phyloP scores from a whole-genome alignment of 2,329 filamentous ascomycete genomes.

The Calonectria hawksworthii region DNA sequence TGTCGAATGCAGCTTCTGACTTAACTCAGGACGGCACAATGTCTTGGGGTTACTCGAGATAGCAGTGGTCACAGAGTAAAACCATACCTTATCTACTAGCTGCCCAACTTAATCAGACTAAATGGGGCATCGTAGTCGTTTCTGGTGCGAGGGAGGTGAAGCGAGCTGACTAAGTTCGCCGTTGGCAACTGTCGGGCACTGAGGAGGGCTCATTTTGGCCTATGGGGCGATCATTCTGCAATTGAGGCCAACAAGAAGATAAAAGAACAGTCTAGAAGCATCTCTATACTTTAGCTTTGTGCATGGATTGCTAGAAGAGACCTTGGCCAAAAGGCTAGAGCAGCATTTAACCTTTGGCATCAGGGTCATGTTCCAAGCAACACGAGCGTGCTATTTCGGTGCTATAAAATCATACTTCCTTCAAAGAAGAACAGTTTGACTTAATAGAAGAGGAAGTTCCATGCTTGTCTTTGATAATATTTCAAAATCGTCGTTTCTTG shows the following conservation, averaged over 20 bases:
- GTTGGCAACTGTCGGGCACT: not conserved
- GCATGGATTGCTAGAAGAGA: not conserved
- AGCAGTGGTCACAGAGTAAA: not conserved
- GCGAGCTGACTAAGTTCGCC: too few relatives aligned
- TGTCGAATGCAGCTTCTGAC: too few relatives aligned
- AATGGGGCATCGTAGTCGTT: not conserved
- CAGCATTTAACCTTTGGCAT: not conserved
- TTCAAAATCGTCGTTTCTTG: not conserved
- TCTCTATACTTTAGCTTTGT: not conserved
- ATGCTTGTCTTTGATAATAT: not conserved
- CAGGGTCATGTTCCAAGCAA: not conserved
- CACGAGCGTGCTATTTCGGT: not conserved
- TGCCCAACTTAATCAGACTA: not conserved
- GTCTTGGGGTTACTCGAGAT: not conserved
- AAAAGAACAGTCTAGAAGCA: not conserved
- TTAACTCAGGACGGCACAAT: not conserved
- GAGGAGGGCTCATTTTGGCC: not conserved
- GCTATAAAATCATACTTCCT: not conserved
- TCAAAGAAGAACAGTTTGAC: not conserved
- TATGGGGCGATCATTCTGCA: not conserved
- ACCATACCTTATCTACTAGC: not conserved
- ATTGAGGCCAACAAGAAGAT: not conserved
- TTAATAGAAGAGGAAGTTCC: not conserved
- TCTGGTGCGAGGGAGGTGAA: not conserved
- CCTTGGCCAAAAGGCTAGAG: too few relatives aligned